Evolutionary conservation across 441 rosid genomes (phyloP).

Genomic region (Populus hybrid): DNA sequence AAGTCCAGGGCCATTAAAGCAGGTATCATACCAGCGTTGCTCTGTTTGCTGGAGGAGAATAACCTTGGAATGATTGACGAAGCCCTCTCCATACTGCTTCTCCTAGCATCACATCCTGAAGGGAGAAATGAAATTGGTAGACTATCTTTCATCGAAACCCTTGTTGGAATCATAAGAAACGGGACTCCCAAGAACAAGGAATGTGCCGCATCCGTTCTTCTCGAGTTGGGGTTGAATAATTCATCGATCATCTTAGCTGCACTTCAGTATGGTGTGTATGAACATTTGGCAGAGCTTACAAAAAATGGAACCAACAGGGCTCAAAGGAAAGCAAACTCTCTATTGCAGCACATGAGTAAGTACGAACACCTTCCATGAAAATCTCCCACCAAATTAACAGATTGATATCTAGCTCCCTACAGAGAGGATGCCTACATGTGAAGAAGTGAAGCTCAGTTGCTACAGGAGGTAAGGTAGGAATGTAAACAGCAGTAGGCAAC

Average conservation of each 20-base stretch:
- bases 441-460: background rate
- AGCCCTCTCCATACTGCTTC: conserved; percentile 54
- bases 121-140: conserved; percentile 39
- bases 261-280: conserved; percentile 56
- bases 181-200: conserved; percentile 69
- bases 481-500: too few species aligned
- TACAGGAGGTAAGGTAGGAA: background rate
- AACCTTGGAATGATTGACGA: conserved; percentile 54
- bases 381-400: background rate
- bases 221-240: conserved; percentile 44
- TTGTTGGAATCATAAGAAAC: conserved; percentile 39
- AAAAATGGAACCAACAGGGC: conserved; percentile 55
- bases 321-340: conserved; percentile 58
- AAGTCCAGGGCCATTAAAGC: conserved; percentile 49
- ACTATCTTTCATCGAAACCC: conserved; percentile 35
- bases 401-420: background rate
- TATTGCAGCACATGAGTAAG: conserved; percentile 56
- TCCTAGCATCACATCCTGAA: conserved; percentile 41
- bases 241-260: conserved; percentile 44
- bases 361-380: conserved; percentile 49
- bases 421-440: background rate
- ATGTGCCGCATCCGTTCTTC: conserved; percentile 52
- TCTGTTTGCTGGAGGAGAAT: conserved; percentile 38
- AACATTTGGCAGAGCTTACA: conserved; percentile 38
- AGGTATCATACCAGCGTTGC: conserved; percentile 46